Percentiles rank a stretch among this genome's conserved stretches.
Evolutionary conservation across 75 land plant genomes (phyloP).

Genomic region (Picea glauca): DNA sequence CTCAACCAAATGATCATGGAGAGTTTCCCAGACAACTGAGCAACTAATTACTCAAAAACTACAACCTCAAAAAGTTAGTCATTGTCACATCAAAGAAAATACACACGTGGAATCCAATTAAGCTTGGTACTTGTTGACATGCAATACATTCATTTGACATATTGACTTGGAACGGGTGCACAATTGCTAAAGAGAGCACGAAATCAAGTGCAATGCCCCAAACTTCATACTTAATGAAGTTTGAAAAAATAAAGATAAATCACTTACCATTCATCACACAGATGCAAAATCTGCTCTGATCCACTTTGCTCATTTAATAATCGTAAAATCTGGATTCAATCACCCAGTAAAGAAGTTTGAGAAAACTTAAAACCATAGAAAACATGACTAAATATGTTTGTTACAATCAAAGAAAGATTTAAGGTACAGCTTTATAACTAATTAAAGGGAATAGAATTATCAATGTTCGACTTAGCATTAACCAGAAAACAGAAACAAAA

Average conservation of each 20-base stretch:
- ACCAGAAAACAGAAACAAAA: neutral
- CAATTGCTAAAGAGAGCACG: too few species aligned
- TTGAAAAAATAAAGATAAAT: conserved; percentile 3
- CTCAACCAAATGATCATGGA: too few species aligned
- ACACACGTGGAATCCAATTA: too few species aligned
- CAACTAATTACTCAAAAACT: too few species aligned
- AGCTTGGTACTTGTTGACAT: too few species aligned
- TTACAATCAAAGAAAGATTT: neutral
- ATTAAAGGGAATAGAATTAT: neutral
- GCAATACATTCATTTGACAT: too few species aligned
- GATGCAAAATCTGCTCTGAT: conserved; percentile 45
- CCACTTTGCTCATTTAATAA: conserved; percentile 75
- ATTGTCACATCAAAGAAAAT: too few species aligned
- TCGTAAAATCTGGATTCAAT: conserved; percentile 58
- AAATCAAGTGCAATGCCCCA: neutral
- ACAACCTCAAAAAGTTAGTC: too few species aligned
- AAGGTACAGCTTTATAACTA: neutral
- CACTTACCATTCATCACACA: conserved; percentile 78
- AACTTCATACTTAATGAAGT: neutral
- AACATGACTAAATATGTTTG: neutral
- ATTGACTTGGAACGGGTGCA: too few species aligned
- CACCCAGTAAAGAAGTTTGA: neutral
- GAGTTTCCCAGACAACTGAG: too few species aligned
- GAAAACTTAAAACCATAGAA: neutral
- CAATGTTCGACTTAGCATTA: neutral